Percentiles rank a stretch among this genome's conserved stretches.
These are phyloP conservation scores for Cladorrhinum samala DNA, from an alignment of 495 filamentous ascomycete genomes.

Conservation along the genomic window DNA sequence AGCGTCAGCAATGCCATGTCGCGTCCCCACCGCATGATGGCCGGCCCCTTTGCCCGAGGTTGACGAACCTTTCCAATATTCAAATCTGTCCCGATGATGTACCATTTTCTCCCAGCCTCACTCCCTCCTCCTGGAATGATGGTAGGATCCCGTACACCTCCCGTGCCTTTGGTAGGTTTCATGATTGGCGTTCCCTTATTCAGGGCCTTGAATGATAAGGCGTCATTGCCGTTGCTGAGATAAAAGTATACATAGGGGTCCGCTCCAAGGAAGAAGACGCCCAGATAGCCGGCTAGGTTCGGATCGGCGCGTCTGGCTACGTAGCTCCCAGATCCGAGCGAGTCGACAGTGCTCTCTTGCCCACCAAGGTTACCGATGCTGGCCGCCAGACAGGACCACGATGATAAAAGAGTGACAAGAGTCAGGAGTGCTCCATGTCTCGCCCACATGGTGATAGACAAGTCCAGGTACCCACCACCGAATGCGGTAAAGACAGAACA, in stretches of 20 bases:
- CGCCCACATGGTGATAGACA: background rate
- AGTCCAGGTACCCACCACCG: background rate
- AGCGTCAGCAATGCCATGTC: slow-evolving; percentile 1
- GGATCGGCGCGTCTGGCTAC: slow-evolving; percentile 32
- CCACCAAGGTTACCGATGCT: background rate
- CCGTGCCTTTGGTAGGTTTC: slow-evolving; percentile 44
- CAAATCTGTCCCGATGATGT: slow-evolving; percentile 49
- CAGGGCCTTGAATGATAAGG: slow-evolving; percentile 40
- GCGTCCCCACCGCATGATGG: background rate
- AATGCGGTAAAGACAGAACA: background rate
- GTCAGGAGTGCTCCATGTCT: background rate
- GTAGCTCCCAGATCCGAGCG: background rate
- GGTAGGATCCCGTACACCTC: slow-evolving; percentile 44
- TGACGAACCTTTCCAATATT: slow-evolving; percentile 41
- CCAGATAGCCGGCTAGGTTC: slow-evolving; percentile 41
- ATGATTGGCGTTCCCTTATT: slow-evolving; percentile 44
- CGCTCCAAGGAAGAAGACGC: slow-evolving; percentile 48
- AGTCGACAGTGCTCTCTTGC: slow-evolving; percentile 3
- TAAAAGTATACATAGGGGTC: slow-evolving; percentile 52
- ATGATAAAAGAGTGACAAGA: slow-evolving; percentile 2
- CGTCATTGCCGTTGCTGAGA: slow-evolving; percentile 45
- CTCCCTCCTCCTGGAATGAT: slow-evolving; percentile 41
- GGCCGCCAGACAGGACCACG: slow-evolving; percentile 6
- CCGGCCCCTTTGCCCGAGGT: background rate
- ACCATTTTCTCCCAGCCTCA: slow-evolving; percentile 48